Evolutionary conservation across 345 rosid genomes (phyloP), one percentile per base, ranked within the genome.

Genomic region (Gossypium thurberi): DNA sequence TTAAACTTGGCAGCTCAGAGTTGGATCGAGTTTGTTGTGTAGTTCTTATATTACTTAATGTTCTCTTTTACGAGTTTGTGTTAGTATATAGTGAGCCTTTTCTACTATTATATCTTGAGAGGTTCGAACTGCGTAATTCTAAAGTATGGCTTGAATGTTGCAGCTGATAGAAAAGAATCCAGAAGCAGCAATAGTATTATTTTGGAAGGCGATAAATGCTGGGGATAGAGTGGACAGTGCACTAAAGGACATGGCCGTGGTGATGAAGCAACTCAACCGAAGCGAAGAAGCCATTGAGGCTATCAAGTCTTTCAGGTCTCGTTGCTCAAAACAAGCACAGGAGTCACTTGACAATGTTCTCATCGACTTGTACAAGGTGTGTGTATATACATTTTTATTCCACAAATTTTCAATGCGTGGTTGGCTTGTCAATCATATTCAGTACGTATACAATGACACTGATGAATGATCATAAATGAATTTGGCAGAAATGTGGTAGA

Each of bases 231-330:
- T 91, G 1, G 96, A 90, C 18, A 88, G 96, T 80, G 91, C 96
- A 40, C 79, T 90, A 0, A 90, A 91, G 42, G 97, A 91, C 86
- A 91, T 95, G 99, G 99, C 95, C 0, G 91, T 90, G 14, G 94
- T 90, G 80, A 89, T 92, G 97, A 91, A 90, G 83, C 96, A 95
- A 76, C 72, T 92, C 0, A 87, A 88, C 68, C 72, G 97, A 70
- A 61, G 87, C 0, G 92, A 89, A 78, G 97, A 95, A 80, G 98
- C 98, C 77, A 86, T 95, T n/a, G 96, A 95, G 85, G 99, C 97
- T 8, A 71, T 95, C 79, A 89, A 86, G 76, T 92, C 99, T 7
- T 92, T 95, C 28, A 80, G 99, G 21, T 72, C 84, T 23, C 97
- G 77, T 62, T 95, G 99, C 83, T 89, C 98, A 28, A 89, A 79